These are phyloP conservation scores for Candida orba DNA, from an alignment of 805 yeast species.

Conservation along the genomic window DNA sequence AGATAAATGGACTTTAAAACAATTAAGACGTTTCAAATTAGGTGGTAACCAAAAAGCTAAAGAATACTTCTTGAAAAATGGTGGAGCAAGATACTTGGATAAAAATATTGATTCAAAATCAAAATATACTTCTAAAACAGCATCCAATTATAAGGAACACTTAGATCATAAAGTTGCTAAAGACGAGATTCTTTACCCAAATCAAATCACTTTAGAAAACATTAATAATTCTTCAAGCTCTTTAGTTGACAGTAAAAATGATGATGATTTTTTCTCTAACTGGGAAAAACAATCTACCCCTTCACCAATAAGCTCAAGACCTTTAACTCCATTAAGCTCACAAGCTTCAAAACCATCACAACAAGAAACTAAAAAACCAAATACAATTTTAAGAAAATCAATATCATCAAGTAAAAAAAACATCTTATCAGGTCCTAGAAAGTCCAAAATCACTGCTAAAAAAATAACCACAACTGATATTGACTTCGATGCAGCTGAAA, in stretches of 20 bases:
- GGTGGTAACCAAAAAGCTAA: conserved; percentile 90
- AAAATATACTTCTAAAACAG: conserved; percentile 76
- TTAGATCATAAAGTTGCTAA: conserved; percentile 58
- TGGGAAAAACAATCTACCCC: conserved; percentile 74
- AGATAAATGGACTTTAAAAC: conserved; percentile 91
- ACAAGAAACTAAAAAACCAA: conserved; percentile 18
- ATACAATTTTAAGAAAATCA: conserved; percentile 25
- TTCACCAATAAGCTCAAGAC: conserved; percentile 27
- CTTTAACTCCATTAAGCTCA: conserved; percentile 18
- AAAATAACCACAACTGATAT: conserved; percentile 46
- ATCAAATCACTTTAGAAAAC: conserved; percentile 59
- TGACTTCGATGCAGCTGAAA: conserved; percentile 63
- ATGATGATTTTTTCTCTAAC: conserved; percentile 84
- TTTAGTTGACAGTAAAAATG: conserved; percentile 29
- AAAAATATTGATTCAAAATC: conserved; percentile 55
- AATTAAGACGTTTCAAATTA: conserved; percentile 83
- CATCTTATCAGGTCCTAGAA: conserved; percentile 49
- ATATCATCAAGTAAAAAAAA: conserved; percentile 27
- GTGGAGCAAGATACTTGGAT: conserved; percentile 67
- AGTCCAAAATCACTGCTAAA: conserved; percentile 52
- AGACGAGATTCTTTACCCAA: conserved; percentile 70
- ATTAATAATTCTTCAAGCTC: conserved; percentile 30
- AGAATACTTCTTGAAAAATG: conserved; percentile 76
- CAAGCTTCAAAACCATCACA: not conserved
- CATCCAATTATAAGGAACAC: conserved; percentile 75